Evolutionary conservation across 805 yeast species (phyloP).

Genomic region (Barnettozyma sp.): DNA sequence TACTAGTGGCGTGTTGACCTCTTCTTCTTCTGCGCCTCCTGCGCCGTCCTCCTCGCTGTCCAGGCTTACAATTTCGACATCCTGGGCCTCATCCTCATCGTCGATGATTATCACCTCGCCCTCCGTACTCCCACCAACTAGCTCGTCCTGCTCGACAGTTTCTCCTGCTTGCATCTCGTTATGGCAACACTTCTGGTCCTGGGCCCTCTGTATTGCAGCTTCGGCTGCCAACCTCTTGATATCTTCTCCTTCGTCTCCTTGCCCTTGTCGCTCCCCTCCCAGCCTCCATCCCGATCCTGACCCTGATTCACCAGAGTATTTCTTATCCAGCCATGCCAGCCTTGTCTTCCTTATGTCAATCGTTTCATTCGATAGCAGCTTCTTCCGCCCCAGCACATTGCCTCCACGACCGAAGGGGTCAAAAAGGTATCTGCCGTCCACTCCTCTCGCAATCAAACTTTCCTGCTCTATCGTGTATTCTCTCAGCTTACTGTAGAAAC

Average conservation of each 20-base stretch:
- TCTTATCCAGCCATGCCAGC: conserved; percentile 31
- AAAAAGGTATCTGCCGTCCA: conserved; percentile 5
- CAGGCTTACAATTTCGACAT: neutral
- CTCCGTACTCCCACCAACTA: conserved; percentile 22
- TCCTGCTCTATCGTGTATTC: conserved; percentile 37
- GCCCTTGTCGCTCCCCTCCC: too few species aligned
- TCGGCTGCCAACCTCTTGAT: conserved; percentile 41
- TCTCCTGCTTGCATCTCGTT: conserved; percentile 23
- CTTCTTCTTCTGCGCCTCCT: neutral
- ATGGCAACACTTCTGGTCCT: conserved; percentile 46
- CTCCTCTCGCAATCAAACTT: conserved; percentile 34
- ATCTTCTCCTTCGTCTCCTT: conserved; percentile 9
- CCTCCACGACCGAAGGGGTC: conserved; percentile 14
- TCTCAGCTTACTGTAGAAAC: conserved; percentile 61
- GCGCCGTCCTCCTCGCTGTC: neutral
- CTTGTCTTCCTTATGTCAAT: conserved; percentile 33
- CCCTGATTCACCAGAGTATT: conserved; percentile 15
- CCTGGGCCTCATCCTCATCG: conserved; percentile 3
- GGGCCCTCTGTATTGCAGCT: conserved; percentile 57
- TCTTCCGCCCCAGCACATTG: conserved; percentile 26
- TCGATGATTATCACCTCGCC: conserved; percentile 5
- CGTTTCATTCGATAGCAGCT: conserved; percentile 30
- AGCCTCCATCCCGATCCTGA: too few species aligned
- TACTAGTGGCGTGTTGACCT: too few species aligned
- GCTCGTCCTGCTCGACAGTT: conserved; percentile 39